Evolutionary conservation across 2,329 filamentous ascomycete species (phyloP), one percentile per base, ranked within the genome.

Genomic region (Incumbomyces lentus): DNA sequence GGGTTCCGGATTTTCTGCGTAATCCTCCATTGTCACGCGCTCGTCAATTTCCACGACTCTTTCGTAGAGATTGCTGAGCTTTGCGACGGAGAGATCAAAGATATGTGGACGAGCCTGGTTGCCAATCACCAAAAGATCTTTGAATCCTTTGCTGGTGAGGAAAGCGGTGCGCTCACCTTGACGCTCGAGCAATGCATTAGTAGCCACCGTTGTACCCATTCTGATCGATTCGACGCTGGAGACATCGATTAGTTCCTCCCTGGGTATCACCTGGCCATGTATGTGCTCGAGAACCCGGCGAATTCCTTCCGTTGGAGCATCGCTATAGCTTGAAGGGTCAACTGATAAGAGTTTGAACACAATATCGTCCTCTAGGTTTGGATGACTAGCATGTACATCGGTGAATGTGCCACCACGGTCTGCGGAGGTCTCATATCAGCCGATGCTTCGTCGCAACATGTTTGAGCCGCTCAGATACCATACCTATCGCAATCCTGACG

Each of bases 151-250:
- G 1, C 86, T 94, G 11, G 93, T 85, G 1, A 95, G 79, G 64
- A 95, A 75, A 11, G 86, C 88, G 60, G 92, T 89, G 55, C 79
- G 80, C 67, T 94, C 87, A 38, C 89, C 89, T 64, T 95, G 95
- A 48, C 89, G 73, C 64, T 95, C 89, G 2, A 95, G 73, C 47
- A 95, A 67, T 0, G 89, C 89, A 63, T 95, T 95, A 1, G 89
- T 95, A 10, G 89, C 89, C 11, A 95, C 88, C 0, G 89, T 95
- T 1, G 89, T 95, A 36, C 89, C 89, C 89, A 95, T 95, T 40
- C 89, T 82, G 61, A 95, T 95, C 46, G 84, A 88, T 56, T 92
- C 86, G 56, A 95, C 93, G 59, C 81, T 68, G n/a, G 80, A 78
- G 1, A 87, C 94, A 63, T 95, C 86, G 8, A 95, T 69, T 1